A percentile compares a stretch with the other conserved stretches of the same genome.
Conservation (phyloP, 305 asterid genomes). For the Fraxinus nigra region DNA sequence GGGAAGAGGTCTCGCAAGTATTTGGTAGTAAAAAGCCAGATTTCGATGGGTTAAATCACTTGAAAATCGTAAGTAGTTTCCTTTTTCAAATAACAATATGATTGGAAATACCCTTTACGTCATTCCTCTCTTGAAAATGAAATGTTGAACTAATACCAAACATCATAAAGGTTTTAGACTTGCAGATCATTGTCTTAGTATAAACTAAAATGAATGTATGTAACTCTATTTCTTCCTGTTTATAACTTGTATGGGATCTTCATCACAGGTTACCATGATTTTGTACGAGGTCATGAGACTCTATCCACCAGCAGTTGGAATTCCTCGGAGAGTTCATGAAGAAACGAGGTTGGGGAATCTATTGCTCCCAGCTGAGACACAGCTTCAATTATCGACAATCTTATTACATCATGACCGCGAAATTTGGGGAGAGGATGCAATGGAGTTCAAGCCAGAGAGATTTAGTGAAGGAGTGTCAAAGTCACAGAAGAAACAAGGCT, state of each 20-base stretch:
- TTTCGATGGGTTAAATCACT: slow-evolving; percentile 32
- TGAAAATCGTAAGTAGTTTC: slow-evolving; percentile 38
- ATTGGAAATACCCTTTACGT: neutral
- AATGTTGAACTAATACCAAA: neutral
- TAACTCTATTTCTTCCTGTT: neutral
- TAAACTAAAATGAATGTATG: neutral
- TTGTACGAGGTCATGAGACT: slow-evolving; percentile 25
- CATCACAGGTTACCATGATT: slow-evolving; percentile 26
- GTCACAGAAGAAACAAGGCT: slow-evolving; percentile 25
- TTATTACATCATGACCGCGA: slow-evolving; percentile 20
- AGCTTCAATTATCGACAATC: slow-evolving; percentile 10
- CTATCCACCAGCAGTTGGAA: slow-evolving; percentile 17
- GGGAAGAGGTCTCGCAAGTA: slow-evolving; percentile 35
- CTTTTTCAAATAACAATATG: neutral
- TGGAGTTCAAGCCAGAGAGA: slow-evolving; percentile 41
- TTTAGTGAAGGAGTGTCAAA: slow-evolving; percentile 37
- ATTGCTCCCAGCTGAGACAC: slow-evolving; percentile 20
- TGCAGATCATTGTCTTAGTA: neutral
- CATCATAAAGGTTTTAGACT: neutral
- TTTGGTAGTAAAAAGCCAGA: slow-evolving; percentile 29
- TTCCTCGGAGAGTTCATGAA: slow-evolving; percentile 13
- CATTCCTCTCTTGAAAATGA: neutral
- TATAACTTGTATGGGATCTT: neutral
- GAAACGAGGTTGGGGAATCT: slow-evolving; percentile 21
- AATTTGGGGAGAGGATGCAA: slow-evolving; percentile 38